Percentiles rank a stretch among this genome's conserved stretches.
Conservation (phyloP, 306 rosid genomes). For the Phaseolus lunatus region DNA sequence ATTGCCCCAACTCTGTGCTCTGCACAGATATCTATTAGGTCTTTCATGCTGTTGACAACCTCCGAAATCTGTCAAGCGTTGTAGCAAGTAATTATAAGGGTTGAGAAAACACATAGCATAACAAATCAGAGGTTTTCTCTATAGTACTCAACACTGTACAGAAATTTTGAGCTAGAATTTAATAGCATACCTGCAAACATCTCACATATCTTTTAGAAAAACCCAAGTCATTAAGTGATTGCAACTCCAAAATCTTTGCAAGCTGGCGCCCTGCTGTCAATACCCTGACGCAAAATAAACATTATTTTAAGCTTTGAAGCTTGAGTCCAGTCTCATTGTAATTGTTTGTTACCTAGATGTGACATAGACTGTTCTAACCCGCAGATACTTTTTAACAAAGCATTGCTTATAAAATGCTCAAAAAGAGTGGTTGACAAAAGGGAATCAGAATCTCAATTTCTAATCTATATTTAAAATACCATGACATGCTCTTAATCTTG, state of each 20-base stretch:
- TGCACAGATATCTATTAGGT: conserved; percentile 73
- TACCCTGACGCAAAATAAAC: conserved; percentile 64
- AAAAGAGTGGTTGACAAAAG: not conserved
- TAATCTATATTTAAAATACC: not conserved
- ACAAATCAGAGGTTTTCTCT: not conserved
- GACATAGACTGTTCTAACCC: not conserved
- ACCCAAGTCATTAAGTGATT: conserved; percentile 85
- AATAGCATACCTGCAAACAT: conserved; percentile 80
- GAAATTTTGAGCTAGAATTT: not conserved
- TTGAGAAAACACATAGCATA: not conserved
- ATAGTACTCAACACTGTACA: not conserved
- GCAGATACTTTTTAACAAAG: not conserved
- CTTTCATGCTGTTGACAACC: conserved; percentile 93
- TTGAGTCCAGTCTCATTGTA: not conserved
- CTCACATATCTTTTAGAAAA: conserved; percentile 95
- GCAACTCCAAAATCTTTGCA: conserved; percentile 83
- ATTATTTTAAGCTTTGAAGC: conserved; percentile 36
- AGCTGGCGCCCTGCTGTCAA: conserved; percentile 91
- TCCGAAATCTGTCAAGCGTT: conserved; percentile 73
- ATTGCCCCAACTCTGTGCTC: conserved; percentile 76
- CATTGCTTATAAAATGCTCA: not conserved
- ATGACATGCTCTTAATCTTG: conserved; percentile 6
- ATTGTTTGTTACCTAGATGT: too few relatives aligned
- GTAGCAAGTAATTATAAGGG: conserved; percentile 25
- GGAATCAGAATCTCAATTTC: not conserved